Percentiles rank a stretch among this genome's conserved stretches.
phyloP scores from a whole-genome alignment of 2,329 filamentous ascomycete species.

The Thielaviopsis musarum region DNA sequence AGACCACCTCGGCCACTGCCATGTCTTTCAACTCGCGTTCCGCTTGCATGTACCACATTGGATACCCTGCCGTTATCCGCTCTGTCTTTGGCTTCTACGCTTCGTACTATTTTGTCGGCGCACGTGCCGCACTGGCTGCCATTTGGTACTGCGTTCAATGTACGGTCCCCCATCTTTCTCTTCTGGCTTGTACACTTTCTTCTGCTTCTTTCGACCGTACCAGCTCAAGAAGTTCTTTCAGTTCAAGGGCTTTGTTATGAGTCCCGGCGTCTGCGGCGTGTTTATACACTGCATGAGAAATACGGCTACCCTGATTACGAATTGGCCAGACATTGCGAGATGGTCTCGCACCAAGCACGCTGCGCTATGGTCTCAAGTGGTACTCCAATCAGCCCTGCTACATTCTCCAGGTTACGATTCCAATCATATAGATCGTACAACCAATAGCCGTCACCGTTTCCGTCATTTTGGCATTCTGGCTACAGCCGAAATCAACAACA shows the following conservation, averaged over 20 bases:
- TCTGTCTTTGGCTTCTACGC: background rate
- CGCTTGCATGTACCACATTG: background rate
- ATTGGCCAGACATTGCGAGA: slow-evolving; percentile 22
- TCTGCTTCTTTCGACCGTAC: slow-evolving; percentile 21
- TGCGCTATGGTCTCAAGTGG: background rate
- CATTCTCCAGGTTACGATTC: slow-evolving; percentile 14
- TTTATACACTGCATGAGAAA: slow-evolving; percentile 23
- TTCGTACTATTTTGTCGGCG: background rate
- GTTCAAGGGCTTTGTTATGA: slow-evolving; percentile 21
- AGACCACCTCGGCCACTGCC: background rate
- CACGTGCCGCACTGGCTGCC: background rate
- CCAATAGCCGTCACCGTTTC: slow-evolving; percentile 16
- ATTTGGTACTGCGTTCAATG: background rate
- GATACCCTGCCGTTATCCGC: background rate
- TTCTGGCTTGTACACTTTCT: slow-evolving; percentile 24
- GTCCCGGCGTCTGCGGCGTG: slow-evolving; percentile 21
- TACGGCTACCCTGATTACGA: slow-evolving; percentile 21
- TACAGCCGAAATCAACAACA: slow-evolving; percentile 20
- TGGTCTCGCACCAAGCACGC: slow-evolving; percentile 14
- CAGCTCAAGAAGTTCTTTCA: slow-evolving; percentile 22
- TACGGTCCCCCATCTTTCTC: slow-evolving; percentile 19
- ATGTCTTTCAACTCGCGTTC: background rate
- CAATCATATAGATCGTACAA: slow-evolving; percentile 19
- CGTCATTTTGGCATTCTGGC: slow-evolving; percentile 18
- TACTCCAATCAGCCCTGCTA: background rate